Conservation (phyloP, 1,139 yeast genomes). For the Hemisphaericaspora xylanilytica region DNA sequence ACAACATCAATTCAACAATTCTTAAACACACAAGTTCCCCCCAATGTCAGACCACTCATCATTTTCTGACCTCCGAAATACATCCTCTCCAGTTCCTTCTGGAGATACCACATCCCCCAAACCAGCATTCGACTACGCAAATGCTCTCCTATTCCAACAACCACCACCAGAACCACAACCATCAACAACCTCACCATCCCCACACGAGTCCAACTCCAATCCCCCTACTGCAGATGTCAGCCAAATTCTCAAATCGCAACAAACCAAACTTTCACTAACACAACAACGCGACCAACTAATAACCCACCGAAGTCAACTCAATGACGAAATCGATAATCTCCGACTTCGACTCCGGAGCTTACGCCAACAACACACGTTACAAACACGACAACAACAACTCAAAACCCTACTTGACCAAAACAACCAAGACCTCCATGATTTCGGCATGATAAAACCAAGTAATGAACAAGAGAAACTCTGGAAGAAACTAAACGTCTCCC, state of each 20-base stretch:
- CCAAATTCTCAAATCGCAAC: slow-evolving; percentile 19
- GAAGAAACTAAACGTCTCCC: slow-evolving; percentile 31
- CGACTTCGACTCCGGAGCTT: slow-evolving; percentile 19
- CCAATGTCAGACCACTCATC: slow-evolving; percentile 1
- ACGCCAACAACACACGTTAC: slow-evolving; percentile 17
- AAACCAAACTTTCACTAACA: slow-evolving; percentile 20
- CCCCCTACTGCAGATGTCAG: background rate
- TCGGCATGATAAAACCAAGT: slow-evolving; percentile 8
- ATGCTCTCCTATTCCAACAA: background rate
- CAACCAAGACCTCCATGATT: slow-evolving; percentile 16
- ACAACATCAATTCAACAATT: too few species aligned
- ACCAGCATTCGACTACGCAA: background rate
- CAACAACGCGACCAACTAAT: slow-evolving; percentile 23
- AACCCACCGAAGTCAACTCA: slow-evolving; percentile 19
- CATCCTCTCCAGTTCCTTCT: slow-evolving; percentile 12
- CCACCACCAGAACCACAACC: background rate
- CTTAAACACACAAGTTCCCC: background rate
- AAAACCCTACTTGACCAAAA: slow-evolving; percentile 26
- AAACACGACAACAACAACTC: slow-evolving; percentile 17
- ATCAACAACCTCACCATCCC: too few species aligned
- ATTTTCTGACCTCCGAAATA: slow-evolving; percentile 8
- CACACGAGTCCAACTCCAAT: background rate
- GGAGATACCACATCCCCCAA: slow-evolving; percentile 19
- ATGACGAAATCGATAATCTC: slow-evolving; percentile 21
- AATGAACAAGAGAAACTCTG: slow-evolving; percentile 23